Percentiles rank a stretch among this genome's conserved stretches.
Conservation (phyloP, 805 yeast genomes). For the Maudiozyma bulderi region DNA sequence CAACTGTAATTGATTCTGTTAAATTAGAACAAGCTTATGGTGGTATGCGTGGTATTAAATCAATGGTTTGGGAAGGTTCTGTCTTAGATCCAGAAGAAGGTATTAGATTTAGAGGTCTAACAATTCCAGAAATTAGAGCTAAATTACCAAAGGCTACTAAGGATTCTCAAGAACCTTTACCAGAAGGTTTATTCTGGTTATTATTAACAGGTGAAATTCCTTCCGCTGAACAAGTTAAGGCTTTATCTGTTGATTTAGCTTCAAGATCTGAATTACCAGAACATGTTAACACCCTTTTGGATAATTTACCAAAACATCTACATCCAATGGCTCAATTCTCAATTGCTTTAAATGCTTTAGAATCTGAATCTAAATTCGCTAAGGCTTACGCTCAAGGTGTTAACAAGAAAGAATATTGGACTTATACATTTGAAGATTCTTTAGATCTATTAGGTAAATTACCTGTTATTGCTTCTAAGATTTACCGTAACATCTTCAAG, state of each 20-base stretch:
- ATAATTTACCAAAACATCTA: slow-evolving; percentile 62
- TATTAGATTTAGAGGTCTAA: slow-evolving; percentile 75
- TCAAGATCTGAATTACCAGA: slow-evolving; percentile 70
- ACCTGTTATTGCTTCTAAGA: slow-evolving; percentile 72
- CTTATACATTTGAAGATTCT: slow-evolving; percentile 72
- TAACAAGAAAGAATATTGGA: slow-evolving; percentile 76
- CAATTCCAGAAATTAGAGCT: slow-evolving; percentile 69
- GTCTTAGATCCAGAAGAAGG: slow-evolving; percentile 80
- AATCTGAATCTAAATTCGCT: slow-evolving; percentile 73
- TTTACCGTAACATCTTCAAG: slow-evolving; percentile 76
- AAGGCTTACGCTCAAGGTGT: slow-evolving; percentile 81
- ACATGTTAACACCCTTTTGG: slow-evolving; percentile 64
- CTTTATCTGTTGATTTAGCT: slow-evolving; percentile 66
- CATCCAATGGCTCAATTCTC: slow-evolving; percentile 91
- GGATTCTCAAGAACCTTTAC: slow-evolving; percentile 55
- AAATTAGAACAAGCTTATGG: slow-evolving; percentile 76
- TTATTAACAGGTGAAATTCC: slow-evolving; percentile 78
- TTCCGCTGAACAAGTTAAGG: slow-evolving; percentile 57
- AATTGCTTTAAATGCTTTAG: slow-evolving; percentile 72
- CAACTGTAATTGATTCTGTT: slow-evolving; percentile 61
- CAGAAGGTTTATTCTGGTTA: slow-evolving; percentile 79
- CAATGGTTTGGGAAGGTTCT: slow-evolving; percentile 83
- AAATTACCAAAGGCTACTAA: slow-evolving; percentile 68
- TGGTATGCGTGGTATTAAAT: slow-evolving; percentile 85
- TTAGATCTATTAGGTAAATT: slow-evolving; percentile 72